phyloP scores from a whole-genome alignment of 116 monocot genomes.

The Posidonia oceanica region DNA sequence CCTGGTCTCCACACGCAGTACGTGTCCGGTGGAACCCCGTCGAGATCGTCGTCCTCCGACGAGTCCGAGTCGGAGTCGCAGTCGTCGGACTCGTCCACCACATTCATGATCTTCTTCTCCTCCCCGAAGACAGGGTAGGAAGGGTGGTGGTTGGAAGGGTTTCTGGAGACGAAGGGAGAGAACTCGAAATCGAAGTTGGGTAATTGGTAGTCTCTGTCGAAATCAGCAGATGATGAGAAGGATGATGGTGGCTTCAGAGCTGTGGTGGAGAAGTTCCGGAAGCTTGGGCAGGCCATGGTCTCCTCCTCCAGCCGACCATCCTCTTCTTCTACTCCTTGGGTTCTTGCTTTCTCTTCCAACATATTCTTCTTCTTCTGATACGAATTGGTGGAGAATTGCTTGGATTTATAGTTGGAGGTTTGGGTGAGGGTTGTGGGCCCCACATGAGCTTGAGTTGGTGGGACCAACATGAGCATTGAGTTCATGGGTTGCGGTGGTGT shows the following conservation, averaged over 20 bases:
- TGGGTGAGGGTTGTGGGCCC: no score
- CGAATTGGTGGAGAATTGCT: no score
- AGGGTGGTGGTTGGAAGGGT: not conserved
- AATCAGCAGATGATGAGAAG: not conserved
- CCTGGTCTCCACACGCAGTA: constrained; percentile 59
- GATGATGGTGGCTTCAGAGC: not conserved
- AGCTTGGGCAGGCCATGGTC: not conserved
- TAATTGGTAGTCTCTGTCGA: not conserved
- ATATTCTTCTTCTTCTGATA: not conserved
- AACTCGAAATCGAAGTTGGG: constrained; percentile 16
- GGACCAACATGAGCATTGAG: no score
- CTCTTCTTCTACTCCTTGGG: not conserved
- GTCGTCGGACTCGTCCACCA: constrained; percentile 3
- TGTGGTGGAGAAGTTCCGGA: not conserved
- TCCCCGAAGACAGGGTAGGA: not conserved
- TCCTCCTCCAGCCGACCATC: no score
- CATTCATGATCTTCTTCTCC: not conserved
- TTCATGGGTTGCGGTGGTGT: no score
- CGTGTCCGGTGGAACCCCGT: constrained; percentile 37
- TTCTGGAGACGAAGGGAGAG: constrained; percentile 16
- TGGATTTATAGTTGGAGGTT: no score
- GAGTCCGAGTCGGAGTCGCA: constrained; percentile 6
- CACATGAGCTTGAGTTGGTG: no score
- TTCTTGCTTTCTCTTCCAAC: not conserved
- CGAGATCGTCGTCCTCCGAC: constrained; percentile 33